Percentiles rank a stretch among this genome's conserved stretches.
Conservation (phyloP, 331 rosid genomes). For the Saraca asoca region DNA sequence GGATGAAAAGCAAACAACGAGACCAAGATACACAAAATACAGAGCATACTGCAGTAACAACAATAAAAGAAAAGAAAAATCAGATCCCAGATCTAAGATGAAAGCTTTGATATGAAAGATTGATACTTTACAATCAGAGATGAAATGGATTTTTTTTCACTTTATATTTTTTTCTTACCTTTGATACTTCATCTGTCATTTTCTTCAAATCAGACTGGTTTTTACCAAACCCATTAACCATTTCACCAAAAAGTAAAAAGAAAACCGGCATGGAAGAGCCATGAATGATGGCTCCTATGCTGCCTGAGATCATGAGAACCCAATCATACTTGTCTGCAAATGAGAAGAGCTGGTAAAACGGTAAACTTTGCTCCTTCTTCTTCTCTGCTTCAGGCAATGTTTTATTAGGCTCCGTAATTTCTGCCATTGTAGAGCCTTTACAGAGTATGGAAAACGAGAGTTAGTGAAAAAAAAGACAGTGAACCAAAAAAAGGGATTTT, state of each 20-base stretch:
- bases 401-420: conserved; percentile 57
- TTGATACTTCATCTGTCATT: conserved; percentile 88
- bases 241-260: conserved; percentile 89
- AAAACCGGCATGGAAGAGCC: conserved; percentile 95
- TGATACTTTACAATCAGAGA: background rate
- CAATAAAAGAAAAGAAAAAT: background rate
- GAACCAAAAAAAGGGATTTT: conserved; percentile 30
- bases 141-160: background rate
- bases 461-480: background rate
- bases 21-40: conserved; percentile 87
- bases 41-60: conserved; percentile 75
- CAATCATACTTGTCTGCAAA: conserved; percentile 87
- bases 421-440: conserved; percentile 62
- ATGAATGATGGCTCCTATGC: conserved; percentile 84
- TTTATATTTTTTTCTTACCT: conserved; percentile 43
- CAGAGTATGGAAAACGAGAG: conserved; percentile 10
- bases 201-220: conserved; percentile 75
- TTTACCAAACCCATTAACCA: conserved; percentile 93
- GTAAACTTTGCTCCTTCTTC: conserved; percentile 90
- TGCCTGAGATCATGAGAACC: conserved; percentile 73
- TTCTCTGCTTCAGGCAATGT: conserved; percentile 81
- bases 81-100: conserved; percentile 64
- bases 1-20: conserved; percentile 84
- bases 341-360: conserved; percentile 79
- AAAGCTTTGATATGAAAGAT: conserved; percentile 8